phyloP scores from a whole-genome alignment of 495 filamentous ascomycete species.

The Neurospora tetrasperma region DNA sequence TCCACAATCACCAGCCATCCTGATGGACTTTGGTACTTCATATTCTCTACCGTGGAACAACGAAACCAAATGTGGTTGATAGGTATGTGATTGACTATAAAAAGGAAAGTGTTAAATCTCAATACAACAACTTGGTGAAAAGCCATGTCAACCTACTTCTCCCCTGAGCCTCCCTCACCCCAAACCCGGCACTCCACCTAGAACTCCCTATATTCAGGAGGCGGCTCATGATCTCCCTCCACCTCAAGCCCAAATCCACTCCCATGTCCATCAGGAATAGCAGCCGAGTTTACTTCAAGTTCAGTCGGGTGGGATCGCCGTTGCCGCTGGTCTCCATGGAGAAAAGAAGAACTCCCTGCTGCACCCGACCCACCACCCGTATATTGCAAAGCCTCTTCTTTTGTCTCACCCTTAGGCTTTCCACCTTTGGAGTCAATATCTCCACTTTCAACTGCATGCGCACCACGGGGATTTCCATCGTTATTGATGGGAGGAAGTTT shows the following conservation, averaged over 20 bases:
- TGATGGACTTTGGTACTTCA: background rate
- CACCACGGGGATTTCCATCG: background rate
- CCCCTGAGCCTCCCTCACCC: background rate
- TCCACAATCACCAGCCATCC: background rate
- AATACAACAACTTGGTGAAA: background rate
- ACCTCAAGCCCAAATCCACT: background rate
- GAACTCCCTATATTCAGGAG: background rate
- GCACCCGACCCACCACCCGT: background rate
- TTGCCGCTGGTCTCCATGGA: background rate
- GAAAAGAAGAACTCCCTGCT: background rate
- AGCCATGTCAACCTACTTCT: background rate
- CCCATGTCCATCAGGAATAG: background rate
- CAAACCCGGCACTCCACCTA: background rate
- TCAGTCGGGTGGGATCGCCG: background rate
- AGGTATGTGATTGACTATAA: background rate
- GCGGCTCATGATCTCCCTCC: background rate
- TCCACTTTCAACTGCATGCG: too few species aligned
- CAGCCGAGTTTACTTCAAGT: background rate
- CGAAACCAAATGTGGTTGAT: background rate
- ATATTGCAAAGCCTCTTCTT: background rate
- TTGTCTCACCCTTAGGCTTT: background rate
- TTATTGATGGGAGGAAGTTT: background rate
- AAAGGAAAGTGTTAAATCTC: background rate
- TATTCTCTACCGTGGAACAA: background rate
- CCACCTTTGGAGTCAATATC: background rate